Evolutionary conservation across 306 rosid genomes (phyloP).

Genomic region (Vachellia pachyceras): DNA sequence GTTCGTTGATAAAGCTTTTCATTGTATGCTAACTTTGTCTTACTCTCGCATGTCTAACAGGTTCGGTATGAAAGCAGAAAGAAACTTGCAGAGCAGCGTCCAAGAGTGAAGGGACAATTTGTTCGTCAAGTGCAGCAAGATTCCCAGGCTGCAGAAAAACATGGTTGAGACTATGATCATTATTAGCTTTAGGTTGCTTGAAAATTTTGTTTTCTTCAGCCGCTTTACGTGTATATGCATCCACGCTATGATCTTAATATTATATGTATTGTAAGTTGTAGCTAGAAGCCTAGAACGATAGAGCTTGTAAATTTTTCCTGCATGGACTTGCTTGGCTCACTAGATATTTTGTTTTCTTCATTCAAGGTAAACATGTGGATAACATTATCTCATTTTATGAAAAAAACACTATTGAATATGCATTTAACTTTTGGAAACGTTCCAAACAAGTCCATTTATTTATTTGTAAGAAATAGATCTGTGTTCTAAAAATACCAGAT

Average conservation of each 20-base stretch:
- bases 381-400: no score
- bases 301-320: constrained; percentile 38
- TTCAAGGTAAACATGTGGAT: no score
- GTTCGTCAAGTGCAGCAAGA: constrained; percentile 69
- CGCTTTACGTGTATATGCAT: constrained; percentile 47
- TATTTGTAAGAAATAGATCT: constrained; percentile 29
- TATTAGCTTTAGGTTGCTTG: constrained; percentile 38
- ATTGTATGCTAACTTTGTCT: constrained; percentile 34
- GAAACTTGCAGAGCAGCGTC: constrained; percentile 98
- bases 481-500: not conserved
- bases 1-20: constrained; percentile 1
- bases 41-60: constrained; percentile 45
- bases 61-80: constrained; percentile 99
- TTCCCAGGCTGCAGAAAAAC: constrained; percentile 47
- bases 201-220: constrained; percentile 36
- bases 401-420: no score
- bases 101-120: constrained; percentile 95
- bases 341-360: no score
- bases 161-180: constrained; percentile 42
- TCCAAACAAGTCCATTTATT: no score
- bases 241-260: constrained; percentile 32
- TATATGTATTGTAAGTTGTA: constrained; percentile 27
- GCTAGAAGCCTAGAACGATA: not conserved
- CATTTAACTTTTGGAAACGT: no score
- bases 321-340: constrained; percentile 22